These are phyloP conservation scores for Paracoccidioides brasiliensis DNA, from an alignment of 2,329 filamentous ascomycete species.

Conservation along the genomic window DNA sequence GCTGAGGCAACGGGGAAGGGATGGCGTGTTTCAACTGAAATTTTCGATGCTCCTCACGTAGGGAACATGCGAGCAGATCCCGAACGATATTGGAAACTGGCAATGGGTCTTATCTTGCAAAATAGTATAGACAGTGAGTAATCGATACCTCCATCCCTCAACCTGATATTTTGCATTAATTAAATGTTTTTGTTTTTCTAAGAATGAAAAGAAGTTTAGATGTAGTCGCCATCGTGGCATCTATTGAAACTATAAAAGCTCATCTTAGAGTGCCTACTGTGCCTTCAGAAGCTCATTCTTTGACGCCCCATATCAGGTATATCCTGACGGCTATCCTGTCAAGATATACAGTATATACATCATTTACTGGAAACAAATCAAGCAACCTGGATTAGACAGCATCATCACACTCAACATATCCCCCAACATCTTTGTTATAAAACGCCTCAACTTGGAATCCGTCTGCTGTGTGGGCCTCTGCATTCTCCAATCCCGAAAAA, in stretches of 20 bases:
- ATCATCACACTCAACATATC: background rate
- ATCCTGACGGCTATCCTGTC: background rate
- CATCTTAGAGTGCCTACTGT: background rate
- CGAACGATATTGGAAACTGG: constrained; percentile 28
- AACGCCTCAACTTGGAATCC: too few relatives aligned
- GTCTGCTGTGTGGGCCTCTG: background rate
- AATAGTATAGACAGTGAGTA: background rate
- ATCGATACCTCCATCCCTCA: background rate
- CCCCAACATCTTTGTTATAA: background rate
- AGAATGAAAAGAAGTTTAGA: background rate
- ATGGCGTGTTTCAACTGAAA: constrained; percentile 23
- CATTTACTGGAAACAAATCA: background rate
- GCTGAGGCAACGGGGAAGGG: constrained; percentile 18
- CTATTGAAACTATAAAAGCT: background rate
- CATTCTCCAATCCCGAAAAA: background rate
- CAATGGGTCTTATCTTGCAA: constrained; percentile 12
- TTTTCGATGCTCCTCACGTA: constrained; percentile 29
- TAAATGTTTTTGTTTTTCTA: background rate
- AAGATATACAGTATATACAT: background rate
- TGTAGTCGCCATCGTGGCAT: background rate
- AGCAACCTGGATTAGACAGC: background rate
- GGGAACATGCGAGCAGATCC: constrained; percentile 27
- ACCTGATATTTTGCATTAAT: background rate
- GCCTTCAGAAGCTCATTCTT: background rate
- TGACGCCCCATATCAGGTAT: background rate